phyloP scores from a whole-genome alignment of 129 eudicot genomes.

The Kitagawia praeruptora region DNA sequence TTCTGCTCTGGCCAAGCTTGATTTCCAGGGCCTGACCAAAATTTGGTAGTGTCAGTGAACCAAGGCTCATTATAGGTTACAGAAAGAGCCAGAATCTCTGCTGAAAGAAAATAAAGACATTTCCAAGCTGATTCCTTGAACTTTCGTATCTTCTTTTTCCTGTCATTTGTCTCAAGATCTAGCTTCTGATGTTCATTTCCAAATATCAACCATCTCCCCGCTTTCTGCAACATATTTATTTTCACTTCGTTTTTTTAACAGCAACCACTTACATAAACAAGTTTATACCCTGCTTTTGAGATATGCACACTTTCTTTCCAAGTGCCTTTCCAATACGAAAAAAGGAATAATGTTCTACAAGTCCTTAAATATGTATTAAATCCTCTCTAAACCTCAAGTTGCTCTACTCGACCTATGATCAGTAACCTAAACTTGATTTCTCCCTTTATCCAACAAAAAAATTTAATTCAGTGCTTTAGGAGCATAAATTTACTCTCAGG shows the following conservation, averaged over 20 bases:
- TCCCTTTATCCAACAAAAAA: not conserved
- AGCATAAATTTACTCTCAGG: not conserved
- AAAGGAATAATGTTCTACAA: not conserved
- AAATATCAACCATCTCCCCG: slow-evolving; percentile 47
- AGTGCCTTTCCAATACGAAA: not conserved
- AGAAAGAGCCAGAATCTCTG: slow-evolving; percentile 59
- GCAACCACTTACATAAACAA: not conserved
- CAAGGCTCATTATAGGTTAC: slow-evolving; percentile 82
- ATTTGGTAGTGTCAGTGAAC: slow-evolving; percentile 62
- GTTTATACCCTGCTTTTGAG: not conserved
- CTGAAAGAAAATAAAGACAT: slow-evolving; percentile 77
- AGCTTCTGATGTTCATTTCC: slow-evolving; percentile 26
- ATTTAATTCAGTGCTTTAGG: not conserved
- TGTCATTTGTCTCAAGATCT: slow-evolving; percentile 36
- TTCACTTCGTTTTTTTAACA: not conserved
- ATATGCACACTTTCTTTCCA: not conserved
- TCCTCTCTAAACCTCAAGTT: not conserved
- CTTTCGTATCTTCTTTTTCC: slow-evolving; percentile 47
- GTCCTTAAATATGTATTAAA: not conserved
- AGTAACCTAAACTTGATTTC: not conserved
- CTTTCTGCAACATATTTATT: slow-evolving; percentile 42
- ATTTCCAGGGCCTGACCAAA: slow-evolving; percentile 74
- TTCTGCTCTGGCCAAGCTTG: slow-evolving; percentile 83
- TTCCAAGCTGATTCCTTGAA: slow-evolving; percentile 97
- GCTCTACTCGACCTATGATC: not conserved